Evolutionary conservation across 1,284 basidiomycete genomes (phyloP).

Genomic region (Ustilago esculenta): DNA sequence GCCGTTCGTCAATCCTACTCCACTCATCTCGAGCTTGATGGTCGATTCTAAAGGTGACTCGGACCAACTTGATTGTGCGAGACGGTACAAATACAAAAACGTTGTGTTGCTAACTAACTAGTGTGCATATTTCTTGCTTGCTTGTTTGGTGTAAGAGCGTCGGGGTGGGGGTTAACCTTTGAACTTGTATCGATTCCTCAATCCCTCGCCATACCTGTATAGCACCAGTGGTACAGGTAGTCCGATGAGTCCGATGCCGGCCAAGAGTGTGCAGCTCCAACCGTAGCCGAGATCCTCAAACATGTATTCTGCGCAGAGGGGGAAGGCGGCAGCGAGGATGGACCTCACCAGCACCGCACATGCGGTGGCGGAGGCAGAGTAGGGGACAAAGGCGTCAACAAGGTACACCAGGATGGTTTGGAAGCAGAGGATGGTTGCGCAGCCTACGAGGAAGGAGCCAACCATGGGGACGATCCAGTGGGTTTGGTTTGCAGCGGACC

Average conservation of each 20-base stretch:
- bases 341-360: slow-evolving; percentile 66
- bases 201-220: slow-evolving; percentile 67
- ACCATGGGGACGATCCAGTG: slow-evolving; percentile 54
- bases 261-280: slow-evolving; percentile 67
- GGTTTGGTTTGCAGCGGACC: slow-evolving; percentile 45
- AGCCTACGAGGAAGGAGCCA: slow-evolving; percentile 55
- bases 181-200: slow-evolving; percentile 60
- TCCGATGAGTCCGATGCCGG: slow-evolving; percentile 66
- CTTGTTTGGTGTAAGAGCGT: no score
- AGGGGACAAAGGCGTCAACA: slow-evolving; percentile 70
- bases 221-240: slow-evolving; percentile 68
- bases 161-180: slow-evolving; percentile 40
- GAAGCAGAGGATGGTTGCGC: slow-evolving; percentile 68
- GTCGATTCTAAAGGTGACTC: no score
- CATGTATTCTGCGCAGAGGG: slow-evolving; percentile 68
- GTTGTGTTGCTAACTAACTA: no score
- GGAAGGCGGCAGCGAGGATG: slow-evolving; percentile 68
- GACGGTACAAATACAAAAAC: slow-evolving; percentile 27
- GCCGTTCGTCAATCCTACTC: no score
- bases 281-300: slow-evolving; percentile 70
- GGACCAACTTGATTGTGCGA: no score
- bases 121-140: no score
- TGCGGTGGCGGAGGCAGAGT: slow-evolving; percentile 69
- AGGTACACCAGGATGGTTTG: slow-evolving; percentile 69
- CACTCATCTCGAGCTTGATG: no score